Base-by-base conservation (phyloP, 306 rosid species). In the Clitoria ternatea region DNA sequence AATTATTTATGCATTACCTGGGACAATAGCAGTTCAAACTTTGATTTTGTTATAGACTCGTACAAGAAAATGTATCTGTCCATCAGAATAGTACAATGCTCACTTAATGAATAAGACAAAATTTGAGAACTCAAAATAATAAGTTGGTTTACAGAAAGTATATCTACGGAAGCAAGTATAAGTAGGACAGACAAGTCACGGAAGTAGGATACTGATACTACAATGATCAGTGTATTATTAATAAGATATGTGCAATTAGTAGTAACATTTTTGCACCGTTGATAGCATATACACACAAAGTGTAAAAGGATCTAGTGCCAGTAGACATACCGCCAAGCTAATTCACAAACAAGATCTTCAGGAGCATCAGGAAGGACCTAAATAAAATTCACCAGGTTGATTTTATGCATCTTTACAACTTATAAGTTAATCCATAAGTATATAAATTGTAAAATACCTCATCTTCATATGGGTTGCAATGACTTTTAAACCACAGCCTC, bases 341-440 rank as follows among this genome's bases (percentile, higher is more conserved):
- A 76, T 79, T 94, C 99, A 75, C 84, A 72, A 74, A 94, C 95
- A 60, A 94, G 99, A 66, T 91, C 97, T 70, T 83, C 89, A 12
- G 99, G 97, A 71, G 99, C 99, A 47, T 87, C 89, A 19, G 99
- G 99, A 79, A 94, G 97, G 79, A 91, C 96, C 99, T 89, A 75
- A 57, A 80, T 45, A 76, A 72, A 71, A 66, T 68, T 15, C 59
- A 62, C 49, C 61, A 35, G 30, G 78, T 32, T 80, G 74, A 74
- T 69, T 77, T 67, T 29, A 66, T 65, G 68, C 57, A 61, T 61
- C 40, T 57, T 55, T 57, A 45, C 74, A 66, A 18, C 24, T 12
- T 43, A 62, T 14, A 72, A 19, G 43, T 19, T 29, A 57, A 73
- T 39, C 30, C 14, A 39, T 20, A 63, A 73, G 33, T 23, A n/a